Conservation (phyloP, 768 basidiomycete species). For the Sporobolomyces roseus region DNA sequence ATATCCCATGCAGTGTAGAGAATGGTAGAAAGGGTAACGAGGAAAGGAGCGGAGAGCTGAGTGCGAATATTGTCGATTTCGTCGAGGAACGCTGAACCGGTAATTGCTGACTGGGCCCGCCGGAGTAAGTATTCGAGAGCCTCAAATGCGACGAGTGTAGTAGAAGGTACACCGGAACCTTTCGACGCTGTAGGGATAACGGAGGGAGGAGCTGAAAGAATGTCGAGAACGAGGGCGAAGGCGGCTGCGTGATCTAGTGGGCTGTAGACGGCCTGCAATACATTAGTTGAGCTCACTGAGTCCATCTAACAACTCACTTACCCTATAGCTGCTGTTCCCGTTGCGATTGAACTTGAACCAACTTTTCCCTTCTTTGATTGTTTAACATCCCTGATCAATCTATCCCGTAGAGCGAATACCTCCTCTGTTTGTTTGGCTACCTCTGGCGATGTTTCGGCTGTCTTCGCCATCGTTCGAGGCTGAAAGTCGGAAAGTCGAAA, state of each 20-base stretch:
- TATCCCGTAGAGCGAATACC: conserved; percentile 22
- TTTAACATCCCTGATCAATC: conserved; percentile 3
- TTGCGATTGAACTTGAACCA: background rate
- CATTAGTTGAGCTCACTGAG: background rate
- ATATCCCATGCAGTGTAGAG: conserved; percentile 32
- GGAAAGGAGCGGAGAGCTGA: background rate
- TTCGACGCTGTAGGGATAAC: background rate
- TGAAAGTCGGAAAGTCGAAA: background rate
- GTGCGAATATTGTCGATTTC: conserved; percentile 7
- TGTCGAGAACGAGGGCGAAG: conserved; percentile 15
- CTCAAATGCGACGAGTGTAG: conserved; percentile 26
- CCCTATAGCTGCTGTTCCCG: background rate
- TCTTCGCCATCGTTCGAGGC: too few species aligned
- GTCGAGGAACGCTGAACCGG: background rate
- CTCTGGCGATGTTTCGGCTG: background rate
- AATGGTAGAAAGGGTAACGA: background rate
- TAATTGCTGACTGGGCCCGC: background rate
- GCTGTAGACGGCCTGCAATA: background rate
- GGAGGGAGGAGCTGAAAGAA: background rate
- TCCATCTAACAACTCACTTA: background rate
- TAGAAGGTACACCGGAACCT: background rate
- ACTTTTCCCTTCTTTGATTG: conserved; percentile 21
- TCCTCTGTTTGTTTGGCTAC: background rate
- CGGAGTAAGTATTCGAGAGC: conserved; percentile 32
- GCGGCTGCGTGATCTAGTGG: conserved; percentile 14